Evolutionary conservation across 805 yeast genomes (phyloP), one percentile per base, ranked within the genome.

Genomic region (Barnettozyma populi): DNA sequence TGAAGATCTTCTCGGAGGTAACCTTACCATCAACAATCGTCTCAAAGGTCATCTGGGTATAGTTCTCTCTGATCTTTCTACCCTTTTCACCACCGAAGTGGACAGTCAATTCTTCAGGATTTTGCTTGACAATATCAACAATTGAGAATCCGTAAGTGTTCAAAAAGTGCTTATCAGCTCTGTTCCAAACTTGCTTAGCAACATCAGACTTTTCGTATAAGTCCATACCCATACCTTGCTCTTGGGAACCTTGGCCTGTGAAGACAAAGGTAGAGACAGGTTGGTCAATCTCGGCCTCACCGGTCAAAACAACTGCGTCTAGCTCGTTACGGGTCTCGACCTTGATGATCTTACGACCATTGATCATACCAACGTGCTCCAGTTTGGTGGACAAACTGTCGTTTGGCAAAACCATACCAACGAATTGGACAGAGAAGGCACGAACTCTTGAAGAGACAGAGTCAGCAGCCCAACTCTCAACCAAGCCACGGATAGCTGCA

Each of bases 181-280:
- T 86, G 69, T 94, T 98, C 99, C 99, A 94, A 53, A 94, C 97
- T 54, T 80, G 81, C 62, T 82, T 82, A 46, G 99, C 99, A 67
- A 94, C 97, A 27, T 80, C 90, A 44, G 96, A 86, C 37, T 86
- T 77, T 56, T 82, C 83, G 70, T 94, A 94, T 66, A 94, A 79
- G 69, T 94, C 99, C 99, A 94, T 94, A 78, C 99, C 99, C 99
- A 94, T 94, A 68, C 97, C 97, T 75, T 95, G 99, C 71, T 95
- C 99, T 73, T 94, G 99, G 52, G 99, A 92, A 69, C 99, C 99
- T 77, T 94, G 99, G 66, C 99, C 99, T 56, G 99, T 94, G 74
- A 95, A 94, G 49, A 94, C 96, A 67, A 87, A 94, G 19, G 99
- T 86, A 39, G 98, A 87, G 46, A 84, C 86, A 31, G 99, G 99